These are phyloP conservation scores for Vitis rupestris DNA, from an alignment of 164 flowering plant genomes.

Conservation along the genomic window DNA sequence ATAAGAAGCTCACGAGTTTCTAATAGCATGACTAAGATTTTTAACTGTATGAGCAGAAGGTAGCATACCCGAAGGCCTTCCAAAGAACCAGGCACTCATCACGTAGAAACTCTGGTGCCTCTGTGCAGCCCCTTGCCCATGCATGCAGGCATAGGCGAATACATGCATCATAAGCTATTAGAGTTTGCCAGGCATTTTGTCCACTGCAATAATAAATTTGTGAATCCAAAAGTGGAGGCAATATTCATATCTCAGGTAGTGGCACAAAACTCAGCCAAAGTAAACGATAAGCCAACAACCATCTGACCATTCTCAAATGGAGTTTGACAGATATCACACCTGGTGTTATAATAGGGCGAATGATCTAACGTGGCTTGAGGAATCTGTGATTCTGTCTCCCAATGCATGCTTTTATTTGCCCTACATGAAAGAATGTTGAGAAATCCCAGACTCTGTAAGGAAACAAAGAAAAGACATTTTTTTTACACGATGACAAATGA, in stretches of 20 bases:
- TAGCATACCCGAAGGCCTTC: slow-evolving; percentile 78
- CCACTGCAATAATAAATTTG: slow-evolving; percentile 39
- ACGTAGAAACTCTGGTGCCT: slow-evolving; percentile 82
- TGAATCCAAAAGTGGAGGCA: background rate
- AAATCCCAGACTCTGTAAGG: background rate
- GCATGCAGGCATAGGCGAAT: slow-evolving; percentile 78
- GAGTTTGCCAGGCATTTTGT: slow-evolving; percentile 84
- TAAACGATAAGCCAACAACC: background rate
- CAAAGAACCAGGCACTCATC: slow-evolving; percentile 80
- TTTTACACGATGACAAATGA: background rate
- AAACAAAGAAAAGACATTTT: background rate
- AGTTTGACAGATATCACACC: slow-evolving; percentile 28
- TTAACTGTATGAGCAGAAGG: background rate
- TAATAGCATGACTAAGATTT: background rate
- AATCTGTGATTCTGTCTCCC: slow-evolving; percentile 35
- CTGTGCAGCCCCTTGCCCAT: slow-evolving; percentile 79
- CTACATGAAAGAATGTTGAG: slow-evolving; percentile 14
- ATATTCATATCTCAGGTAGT: background rate
- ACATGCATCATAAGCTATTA: slow-evolving; percentile 91
- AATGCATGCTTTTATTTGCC: slow-evolving; percentile 17
- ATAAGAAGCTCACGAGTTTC: background rate
- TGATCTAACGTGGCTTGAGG: slow-evolving; percentile 36
- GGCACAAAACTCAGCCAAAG: background rate
- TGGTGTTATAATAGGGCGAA: slow-evolving; percentile 41
- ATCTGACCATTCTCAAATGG: background rate